phyloP scores from a whole-genome alignment of 1,284 basidiomycete species.

The Sporisorium sorghi region DNA sequence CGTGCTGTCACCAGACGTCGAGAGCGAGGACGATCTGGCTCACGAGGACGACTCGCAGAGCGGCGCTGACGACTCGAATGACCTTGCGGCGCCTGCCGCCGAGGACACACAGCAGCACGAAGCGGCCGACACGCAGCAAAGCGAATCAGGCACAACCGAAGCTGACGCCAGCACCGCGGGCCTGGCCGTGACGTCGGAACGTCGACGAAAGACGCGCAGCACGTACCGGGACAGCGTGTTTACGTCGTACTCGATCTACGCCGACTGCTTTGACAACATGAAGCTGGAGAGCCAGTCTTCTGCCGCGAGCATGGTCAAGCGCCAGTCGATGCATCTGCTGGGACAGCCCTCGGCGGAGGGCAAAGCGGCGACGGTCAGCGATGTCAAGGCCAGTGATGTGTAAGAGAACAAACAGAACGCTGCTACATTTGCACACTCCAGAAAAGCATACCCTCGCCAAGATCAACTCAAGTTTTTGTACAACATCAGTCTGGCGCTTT shows the following conservation, averaged over 20 bases:
- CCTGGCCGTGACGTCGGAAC: constrained; percentile 14
- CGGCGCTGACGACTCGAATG: constrained; percentile 23
- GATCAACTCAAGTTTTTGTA: neutral
- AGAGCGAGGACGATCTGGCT: constrained; percentile 15
- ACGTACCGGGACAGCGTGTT: constrained; percentile 52
- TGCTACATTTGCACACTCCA: too few species aligned
- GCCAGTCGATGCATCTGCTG: constrained; percentile 36
- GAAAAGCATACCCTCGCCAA: constrained; percentile 29
- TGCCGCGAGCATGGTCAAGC: constrained; percentile 50
- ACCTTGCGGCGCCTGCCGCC: constrained; percentile 4
- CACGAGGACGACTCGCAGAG: constrained; percentile 16
- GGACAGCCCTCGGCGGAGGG: constrained; percentile 8
- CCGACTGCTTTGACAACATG: constrained; percentile 53
- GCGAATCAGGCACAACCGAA: neutral
- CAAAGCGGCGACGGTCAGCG: neutral
- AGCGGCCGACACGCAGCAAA: neutral
- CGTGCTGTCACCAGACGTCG: constrained; percentile 22
- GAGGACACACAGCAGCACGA: constrained; percentile 5
- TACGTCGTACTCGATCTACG: constrained; percentile 55
- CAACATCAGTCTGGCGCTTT: neutral
- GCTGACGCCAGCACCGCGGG: neutral
- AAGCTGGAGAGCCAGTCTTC: constrained; percentile 50
- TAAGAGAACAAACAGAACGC: too few species aligned
- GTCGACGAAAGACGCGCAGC: constrained; percentile 31
- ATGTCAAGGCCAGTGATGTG: constrained; percentile 6